phyloP scores from a whole-genome alignment of 805 yeast genomes.

The Starmera dryadoides region DNA sequence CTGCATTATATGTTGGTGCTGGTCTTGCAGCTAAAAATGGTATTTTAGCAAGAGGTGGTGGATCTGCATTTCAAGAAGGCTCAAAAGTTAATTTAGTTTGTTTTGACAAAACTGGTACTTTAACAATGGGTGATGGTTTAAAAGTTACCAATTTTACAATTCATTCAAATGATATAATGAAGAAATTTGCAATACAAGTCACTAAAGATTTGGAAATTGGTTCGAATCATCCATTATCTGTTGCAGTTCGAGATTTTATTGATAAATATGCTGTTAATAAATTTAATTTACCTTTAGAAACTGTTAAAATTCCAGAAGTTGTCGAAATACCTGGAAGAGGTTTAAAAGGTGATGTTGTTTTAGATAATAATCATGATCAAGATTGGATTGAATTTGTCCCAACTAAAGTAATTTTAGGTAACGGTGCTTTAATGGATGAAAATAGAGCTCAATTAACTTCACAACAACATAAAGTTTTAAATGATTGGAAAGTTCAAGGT shows the following conservation, averaged over 20 bases:
- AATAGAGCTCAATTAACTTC: conserved; percentile 31
- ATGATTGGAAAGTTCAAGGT: conserved; percentile 53
- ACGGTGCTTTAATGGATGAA: conserved; percentile 50
- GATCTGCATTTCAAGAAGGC: conserved; percentile 76
- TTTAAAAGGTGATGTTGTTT: conserved; percentile 34
- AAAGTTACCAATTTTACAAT: conserved; percentile 44
- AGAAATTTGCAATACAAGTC: conserved; percentile 29
- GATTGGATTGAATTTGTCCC: conserved; percentile 29
- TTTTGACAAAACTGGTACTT: conserved; percentile 75
- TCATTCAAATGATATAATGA: conserved; percentile 10
- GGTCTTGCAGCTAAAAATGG: conserved; percentile 76
- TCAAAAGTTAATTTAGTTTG: conserved; percentile 56
- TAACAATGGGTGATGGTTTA: conserved; percentile 57
- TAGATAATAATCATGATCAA: conserved; percentile 12
- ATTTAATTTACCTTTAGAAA: conserved; percentile 14
- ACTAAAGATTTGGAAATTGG: conserved; percentile 53
- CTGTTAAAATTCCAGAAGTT: conserved; percentile 36
- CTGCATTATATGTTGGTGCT: conserved; percentile 73
- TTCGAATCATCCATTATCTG: conserved; percentile 65
- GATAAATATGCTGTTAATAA: conserved; percentile 8
- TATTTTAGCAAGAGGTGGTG: conserved; percentile 73
- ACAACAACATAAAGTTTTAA: conserved; percentile 27
- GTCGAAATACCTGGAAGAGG: conserved; percentile 59
- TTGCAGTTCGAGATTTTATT: conserved; percentile 42
- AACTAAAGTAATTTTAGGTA: conserved; percentile 43